phyloP scores from a whole-genome alignment of 2,329 filamentous ascomycete species.

The Sarocladium brachiariae region DNA sequence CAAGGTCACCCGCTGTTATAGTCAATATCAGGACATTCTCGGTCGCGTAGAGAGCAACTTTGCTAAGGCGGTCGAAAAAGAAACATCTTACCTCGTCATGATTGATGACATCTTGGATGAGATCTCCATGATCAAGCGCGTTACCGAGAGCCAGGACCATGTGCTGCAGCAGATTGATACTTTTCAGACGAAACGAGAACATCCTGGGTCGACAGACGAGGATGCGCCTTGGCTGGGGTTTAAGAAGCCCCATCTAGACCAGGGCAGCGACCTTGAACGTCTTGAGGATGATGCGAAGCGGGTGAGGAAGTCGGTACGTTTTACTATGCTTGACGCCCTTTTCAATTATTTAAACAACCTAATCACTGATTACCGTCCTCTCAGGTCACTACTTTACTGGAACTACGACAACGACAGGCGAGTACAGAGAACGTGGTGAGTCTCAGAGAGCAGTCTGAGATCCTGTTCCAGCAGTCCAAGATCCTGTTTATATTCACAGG shows the following conservation, averaged over 20 bases:
- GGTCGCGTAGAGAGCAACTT: constrained; percentile 2
- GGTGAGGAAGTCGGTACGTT: constrained; percentile 3
- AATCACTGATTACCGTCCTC: too few relatives aligned
- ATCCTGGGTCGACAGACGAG: not conserved
- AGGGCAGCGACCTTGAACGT: not conserved
- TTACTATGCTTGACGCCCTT: too few relatives aligned
- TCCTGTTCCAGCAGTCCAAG: constrained; percentile 6
- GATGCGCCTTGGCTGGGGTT: not conserved
- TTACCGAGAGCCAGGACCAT: constrained; percentile 1
- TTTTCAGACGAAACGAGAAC: not conserved
- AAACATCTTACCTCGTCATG: constrained; percentile 6
- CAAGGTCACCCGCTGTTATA: constrained; percentile 3
- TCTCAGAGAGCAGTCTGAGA: constrained; percentile 6
- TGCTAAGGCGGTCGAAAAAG: not conserved
- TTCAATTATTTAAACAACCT: too few relatives aligned
- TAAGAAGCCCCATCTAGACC: constrained; percentile 2
- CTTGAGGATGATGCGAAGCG: constrained; percentile 5
- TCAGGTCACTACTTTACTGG: constrained; percentile 2
- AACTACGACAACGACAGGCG: constrained; percentile 1
- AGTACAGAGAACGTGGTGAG: constrained; percentile 8
- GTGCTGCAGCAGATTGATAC: not conserved
- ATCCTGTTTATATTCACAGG: constrained; percentile 6
- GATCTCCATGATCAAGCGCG: constrained; percentile 5
- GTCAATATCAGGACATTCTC: constrained; percentile 5
- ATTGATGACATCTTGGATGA: constrained; percentile 6